These are phyloP conservation scores for Globisporangium splendens DNA, from an alignment of 352 stramenopile species.

Conservation along the genomic window DNA sequence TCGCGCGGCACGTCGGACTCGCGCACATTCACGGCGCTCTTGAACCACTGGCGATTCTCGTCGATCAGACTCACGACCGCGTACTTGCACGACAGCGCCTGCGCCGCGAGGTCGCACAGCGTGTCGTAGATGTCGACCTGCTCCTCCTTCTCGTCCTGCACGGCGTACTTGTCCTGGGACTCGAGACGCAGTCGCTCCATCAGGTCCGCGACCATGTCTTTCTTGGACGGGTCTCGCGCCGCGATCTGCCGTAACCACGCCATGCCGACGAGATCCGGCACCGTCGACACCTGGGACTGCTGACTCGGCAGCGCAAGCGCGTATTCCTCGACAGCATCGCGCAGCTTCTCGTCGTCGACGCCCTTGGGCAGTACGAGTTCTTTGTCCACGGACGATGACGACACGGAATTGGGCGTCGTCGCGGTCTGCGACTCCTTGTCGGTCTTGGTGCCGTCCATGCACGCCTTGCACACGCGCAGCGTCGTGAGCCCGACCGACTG, in stretches of 20 bases:
- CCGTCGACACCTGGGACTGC: slow-evolving; percentile 32
- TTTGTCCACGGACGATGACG: slow-evolving; percentile 9
- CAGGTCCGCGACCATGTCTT: slow-evolving; percentile 61
- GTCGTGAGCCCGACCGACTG: slow-evolving; percentile 71
- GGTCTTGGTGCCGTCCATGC: slow-evolving; percentile 56
- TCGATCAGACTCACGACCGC: slow-evolving; percentile 88
- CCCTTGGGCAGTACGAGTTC: slow-evolving; percentile 29
- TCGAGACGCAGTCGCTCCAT: slow-evolving; percentile 66
- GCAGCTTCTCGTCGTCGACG: slow-evolving; percentile 37
- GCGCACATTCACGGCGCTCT: slow-evolving; percentile 78
- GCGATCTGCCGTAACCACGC: slow-evolving; percentile 76
- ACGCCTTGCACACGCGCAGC: slow-evolving; percentile 75
- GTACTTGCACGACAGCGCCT: slow-evolving; percentile 75
- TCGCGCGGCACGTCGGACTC: slow-evolving; percentile 79
- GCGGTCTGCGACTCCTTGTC: slow-evolving; percentile 13
- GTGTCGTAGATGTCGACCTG: slow-evolving; percentile 86
- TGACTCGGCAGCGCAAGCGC: slow-evolving; percentile 59
- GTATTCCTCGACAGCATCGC: slow-evolving; percentile 69
- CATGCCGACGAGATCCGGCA: slow-evolving; percentile 74
- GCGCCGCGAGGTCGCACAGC: slow-evolving; percentile 69
- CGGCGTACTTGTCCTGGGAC: slow-evolving; percentile 21
- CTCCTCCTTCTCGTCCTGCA: slow-evolving; percentile 19
- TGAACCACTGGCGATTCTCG: slow-evolving; percentile 95
- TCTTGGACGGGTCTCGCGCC: slow-evolving; percentile 61
- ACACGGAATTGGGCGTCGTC: slow-evolving; percentile 15